Conservation (phyloP, 208 protist species). For the Leishmania aethiopica region DNA sequence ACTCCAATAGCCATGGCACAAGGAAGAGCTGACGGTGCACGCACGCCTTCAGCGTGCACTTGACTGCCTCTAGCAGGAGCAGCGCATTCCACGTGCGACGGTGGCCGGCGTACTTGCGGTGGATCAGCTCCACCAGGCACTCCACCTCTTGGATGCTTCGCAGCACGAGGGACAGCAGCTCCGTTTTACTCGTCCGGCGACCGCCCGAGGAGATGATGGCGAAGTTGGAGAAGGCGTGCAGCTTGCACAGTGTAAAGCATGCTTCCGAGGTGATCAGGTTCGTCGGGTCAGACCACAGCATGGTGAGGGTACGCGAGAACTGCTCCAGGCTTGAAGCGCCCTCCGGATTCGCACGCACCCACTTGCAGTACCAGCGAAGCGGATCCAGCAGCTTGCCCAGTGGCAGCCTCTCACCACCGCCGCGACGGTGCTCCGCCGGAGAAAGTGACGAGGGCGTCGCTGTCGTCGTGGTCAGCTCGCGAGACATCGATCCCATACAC, state of each 20-base stretch:
- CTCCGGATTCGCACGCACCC: conserved; percentile 79
- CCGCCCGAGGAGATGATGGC: conserved; percentile 46
- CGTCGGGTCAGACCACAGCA: conserved; percentile 60
- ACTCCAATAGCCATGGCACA: conserved; percentile 68
- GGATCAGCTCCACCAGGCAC: conserved; percentile 61
- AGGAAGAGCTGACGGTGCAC: conserved; percentile 75
- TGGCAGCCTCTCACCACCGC: conserved; percentile 2
- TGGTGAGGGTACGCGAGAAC: conserved; percentile 58
- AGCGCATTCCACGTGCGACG: conserved; percentile 56
- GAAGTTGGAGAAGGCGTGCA: conserved; percentile 65
- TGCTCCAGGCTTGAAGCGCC: conserved; percentile 66
- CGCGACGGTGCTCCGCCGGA: neutral
- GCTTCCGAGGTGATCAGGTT: conserved; percentile 74
- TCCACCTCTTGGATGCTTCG: conserved; percentile 49
- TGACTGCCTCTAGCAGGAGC: conserved; percentile 61
- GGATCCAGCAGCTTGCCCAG: conserved; percentile 38
- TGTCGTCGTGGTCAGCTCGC: conserved; percentile 1
- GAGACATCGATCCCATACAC: neutral
- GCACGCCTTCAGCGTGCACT: conserved; percentile 61
- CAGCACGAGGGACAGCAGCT: conserved; percentile 46
- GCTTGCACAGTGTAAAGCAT: conserved; percentile 53
- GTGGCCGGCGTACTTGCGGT: conserved; percentile 62
- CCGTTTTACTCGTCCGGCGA: conserved; percentile 36
- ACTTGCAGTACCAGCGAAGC: conserved; percentile 57
- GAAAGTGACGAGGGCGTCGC: conserved; percentile 8